phyloP scores from a whole-genome alignment of 2,329 filamentous ascomycete species.

The Thielaviopsis euricoi region DNA sequence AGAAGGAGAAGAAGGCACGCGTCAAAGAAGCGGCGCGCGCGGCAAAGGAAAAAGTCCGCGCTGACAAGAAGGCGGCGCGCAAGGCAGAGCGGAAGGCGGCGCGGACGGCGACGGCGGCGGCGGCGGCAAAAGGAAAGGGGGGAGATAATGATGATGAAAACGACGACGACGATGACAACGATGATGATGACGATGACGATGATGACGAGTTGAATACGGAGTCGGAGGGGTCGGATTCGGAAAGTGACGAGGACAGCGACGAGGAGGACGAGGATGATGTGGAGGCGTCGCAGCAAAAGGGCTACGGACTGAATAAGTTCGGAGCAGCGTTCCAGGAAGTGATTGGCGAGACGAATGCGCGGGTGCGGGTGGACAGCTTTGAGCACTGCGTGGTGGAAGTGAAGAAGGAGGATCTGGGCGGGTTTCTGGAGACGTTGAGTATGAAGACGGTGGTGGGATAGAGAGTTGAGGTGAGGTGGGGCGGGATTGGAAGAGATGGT shows the following conservation, averaged over 20 bases:
- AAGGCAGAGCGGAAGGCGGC: constrained; percentile 20
- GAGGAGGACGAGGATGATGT: constrained; percentile 37
- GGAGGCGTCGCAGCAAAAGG: constrained; percentile 37
- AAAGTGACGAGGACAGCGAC: constrained; percentile 23
- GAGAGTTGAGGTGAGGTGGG: constrained; percentile 3
- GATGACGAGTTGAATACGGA: constrained; percentile 33
- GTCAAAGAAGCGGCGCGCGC: constrained; percentile 40
- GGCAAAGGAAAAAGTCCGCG: constrained; percentile 40
- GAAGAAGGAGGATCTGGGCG: constrained; percentile 82
- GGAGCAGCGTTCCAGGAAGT: constrained; percentile 94
- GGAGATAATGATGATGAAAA: no score
- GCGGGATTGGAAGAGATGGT: background rate
- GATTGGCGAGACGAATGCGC: constrained; percentile 72
- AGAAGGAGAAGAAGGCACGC: constrained; percentile 45
- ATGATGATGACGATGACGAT: constrained; percentile 31
- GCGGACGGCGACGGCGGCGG: background rate
- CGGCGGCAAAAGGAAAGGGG: no score
- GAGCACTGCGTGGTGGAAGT: constrained; percentile 96
- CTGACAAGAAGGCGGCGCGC: constrained; percentile 44
- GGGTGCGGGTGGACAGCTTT: constrained; percentile 88
- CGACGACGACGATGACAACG: no score
- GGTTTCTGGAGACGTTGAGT: constrained; percentile 81
- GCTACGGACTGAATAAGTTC: constrained; percentile 73
- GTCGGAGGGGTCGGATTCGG: constrained; percentile 16
- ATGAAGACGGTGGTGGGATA: constrained; percentile 69